Base-by-base conservation (phyloP, 2,329 filamentous ascomycete genomes). In the Bertia moriformis region DNA sequence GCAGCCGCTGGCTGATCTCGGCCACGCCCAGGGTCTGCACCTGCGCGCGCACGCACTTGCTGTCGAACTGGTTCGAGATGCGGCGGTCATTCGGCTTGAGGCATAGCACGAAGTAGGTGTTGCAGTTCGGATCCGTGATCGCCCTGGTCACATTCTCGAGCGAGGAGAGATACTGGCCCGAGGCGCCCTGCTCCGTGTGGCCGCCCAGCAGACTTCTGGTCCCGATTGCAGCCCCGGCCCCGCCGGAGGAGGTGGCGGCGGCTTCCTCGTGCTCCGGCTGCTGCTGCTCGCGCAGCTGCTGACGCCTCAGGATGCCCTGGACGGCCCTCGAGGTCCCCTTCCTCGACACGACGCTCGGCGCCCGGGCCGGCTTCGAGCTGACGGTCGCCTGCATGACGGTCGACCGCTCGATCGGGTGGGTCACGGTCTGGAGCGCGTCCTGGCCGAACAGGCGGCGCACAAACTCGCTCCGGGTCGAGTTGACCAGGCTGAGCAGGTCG, bases 31-130 rank as follows among this genome's bases (percentile, higher is more conserved):
- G 85, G 0, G 87, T 93, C 54, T 96, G 89, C 1, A 98, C 73
- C 55, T 98, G 91, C 10, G 83, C 84, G 3, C 91, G 79, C 17
- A 98, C 91, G 55, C 91, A 96, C 59, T 96, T 96, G 70, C 87
- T 95, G 58, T 98, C 91, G 50, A 96, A 98, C 53, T 96, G 91
- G 49, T 98, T 98, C 44, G 91, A 89, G 47, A 98, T 98, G 38
- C 91, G 78, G 39, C 91, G 75, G 55, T 98, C 91, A 49, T 98
- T 98, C 15, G 91, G 89, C 61, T 98, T 98, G 45, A 98, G 63
- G 52, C 91, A 98, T 60, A 98, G 95, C 33, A 98, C 74, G 49
- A 95, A 96, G 60, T 98, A 98, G 1, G 83, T 75, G 51, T 98
- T 98, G 10, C 87, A 83, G 51, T 87, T 84, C 3, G 80, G 73